Evolutionary conservation across 176 grass and related monocot genomes (phyloP).

Genomic region (Triticum turgidum): DNA sequence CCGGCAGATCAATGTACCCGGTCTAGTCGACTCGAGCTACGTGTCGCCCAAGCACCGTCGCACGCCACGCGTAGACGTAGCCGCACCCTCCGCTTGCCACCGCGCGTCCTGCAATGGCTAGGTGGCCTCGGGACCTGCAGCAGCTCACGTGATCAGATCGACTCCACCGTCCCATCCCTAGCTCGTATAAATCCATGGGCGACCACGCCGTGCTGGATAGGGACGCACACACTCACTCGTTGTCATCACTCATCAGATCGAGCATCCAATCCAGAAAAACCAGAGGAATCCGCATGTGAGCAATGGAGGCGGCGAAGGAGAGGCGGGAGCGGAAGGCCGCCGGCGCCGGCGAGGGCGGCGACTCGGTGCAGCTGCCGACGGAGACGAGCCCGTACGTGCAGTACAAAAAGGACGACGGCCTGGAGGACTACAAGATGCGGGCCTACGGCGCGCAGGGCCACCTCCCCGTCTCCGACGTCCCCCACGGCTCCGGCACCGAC

Average conservation of each 20-base stretch:
- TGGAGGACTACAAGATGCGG: constrained; percentile 83
- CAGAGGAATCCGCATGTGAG: background rate
- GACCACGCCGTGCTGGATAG: background rate
- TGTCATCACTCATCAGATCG: background rate
- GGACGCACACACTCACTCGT: background rate
- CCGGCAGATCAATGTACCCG: background rate
- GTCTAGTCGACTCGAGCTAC: background rate
- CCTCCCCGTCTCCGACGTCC: constrained; percentile 51
- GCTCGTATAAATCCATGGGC: background rate
- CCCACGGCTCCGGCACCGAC: constrained; percentile 46
- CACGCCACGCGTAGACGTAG: background rate
- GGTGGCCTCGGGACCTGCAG: background rate
- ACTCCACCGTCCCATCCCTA: background rate
- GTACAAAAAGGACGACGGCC: constrained; percentile 35
- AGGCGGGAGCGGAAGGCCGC: constrained; percentile 5
- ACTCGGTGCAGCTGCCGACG: constrained; percentile 48
- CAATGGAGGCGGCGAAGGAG: constrained; percentile 44
- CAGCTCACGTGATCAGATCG: background rate
- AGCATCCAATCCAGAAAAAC: background rate
- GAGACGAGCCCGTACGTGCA: constrained; percentile 87
- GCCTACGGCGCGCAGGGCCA: constrained; percentile 70
- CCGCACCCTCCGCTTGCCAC: background rate
- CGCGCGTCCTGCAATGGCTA: background rate
- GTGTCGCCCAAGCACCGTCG: background rate
- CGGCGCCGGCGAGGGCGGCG: background rate